Evolutionary conservation across 495 filamentous ascomycete genomes (phyloP).

Genomic region (Aspergillus baeticus): DNA sequence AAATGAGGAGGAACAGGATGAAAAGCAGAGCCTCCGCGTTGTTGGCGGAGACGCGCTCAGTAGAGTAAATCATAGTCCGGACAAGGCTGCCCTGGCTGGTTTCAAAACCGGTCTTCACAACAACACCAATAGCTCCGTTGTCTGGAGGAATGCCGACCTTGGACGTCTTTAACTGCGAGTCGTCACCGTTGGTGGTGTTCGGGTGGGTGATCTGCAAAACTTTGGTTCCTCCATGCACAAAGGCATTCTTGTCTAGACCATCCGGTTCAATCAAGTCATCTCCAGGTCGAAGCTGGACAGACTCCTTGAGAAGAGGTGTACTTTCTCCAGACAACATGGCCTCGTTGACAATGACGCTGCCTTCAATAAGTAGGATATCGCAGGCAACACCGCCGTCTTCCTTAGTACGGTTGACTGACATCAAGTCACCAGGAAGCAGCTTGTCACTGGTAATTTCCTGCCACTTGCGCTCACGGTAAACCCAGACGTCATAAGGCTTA

Average conservation of each 20-base stretch:
- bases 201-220: constrained; percentile 91
- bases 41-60: constrained; percentile 95
- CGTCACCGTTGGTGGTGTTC: constrained; percentile 66
- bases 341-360: constrained; percentile 97
- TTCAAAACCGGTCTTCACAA: constrained; percentile 97
- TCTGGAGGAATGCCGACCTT: constrained; percentile 79
- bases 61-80: constrained; percentile 99
- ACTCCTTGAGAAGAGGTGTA: constrained; percentile 95
- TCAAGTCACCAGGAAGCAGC: constrained; percentile 92
- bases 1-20: constrained; percentile 94
- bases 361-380: constrained; percentile 93
- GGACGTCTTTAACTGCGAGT: constrained; percentile 55
- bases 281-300: constrained; percentile 83
- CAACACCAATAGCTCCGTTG: constrained; percentile 88
- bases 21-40: constrained; percentile 93
- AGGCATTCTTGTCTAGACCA: constrained; percentile 91
- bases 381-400: constrained; percentile 97
- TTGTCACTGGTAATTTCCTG: constrained; percentile 87
- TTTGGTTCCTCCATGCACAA: constrained; percentile 96
- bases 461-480: constrained; percentile 84
- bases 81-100: constrained; percentile 97
- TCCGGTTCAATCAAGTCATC: constrained; percentile 86
- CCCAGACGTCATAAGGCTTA: constrained; percentile 93
- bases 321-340: constrained; percentile 99
- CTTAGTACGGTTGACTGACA: constrained; percentile 91